Evolutionary conservation across 192 early-diverging fungal species (phyloP), one percentile per base, ranked within the genome.

Genomic region (Lunasporangiospora selenospora): DNA sequence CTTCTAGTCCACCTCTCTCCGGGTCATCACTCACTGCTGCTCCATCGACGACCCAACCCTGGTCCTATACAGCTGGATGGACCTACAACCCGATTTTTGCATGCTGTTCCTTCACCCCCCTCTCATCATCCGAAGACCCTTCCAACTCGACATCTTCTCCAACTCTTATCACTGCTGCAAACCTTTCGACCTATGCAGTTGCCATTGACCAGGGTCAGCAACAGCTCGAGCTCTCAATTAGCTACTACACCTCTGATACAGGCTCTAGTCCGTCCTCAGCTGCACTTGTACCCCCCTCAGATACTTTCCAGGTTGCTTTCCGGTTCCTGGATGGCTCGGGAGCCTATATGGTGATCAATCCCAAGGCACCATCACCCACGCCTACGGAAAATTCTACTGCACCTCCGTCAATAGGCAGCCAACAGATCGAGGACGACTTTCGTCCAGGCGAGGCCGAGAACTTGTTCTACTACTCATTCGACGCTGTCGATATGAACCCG

Each of bases 21-120:
- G 3, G 60, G n/a, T 59, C 60, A 41, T 34, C 69, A 4, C 33
- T 73, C 34, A 58, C 60, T 24, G 31, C 53, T 18, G 55, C n/a
- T 0, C 54, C 60, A 2, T 37, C 53, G 16, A n/a, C 32, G n/a
- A n/a, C 53, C 0, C 43, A 46, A 33, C 59, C 69, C 0, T 73
- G 69, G 69, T 63, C 69, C 27, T 44, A 32, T 39, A 73, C 69
- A 33, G 60, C 69, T 39, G 69, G 69, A 13, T 73, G 69, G 69
- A 41, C 34, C 2, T 73, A 58, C 36, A 73, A 73, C 30, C 69
- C 69, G 8, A 52, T 73, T 24, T 73, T 73, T 31, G 58, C 61
- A 0, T 73, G 69, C 13, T 73, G 60, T 19, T 57, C 69, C 34
- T 73, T 58, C 19, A 31, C 50, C 2, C 39, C 7, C 37, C 45